Conservation (phyloP, 768 basidiomycete genomes). For the Trametes maxima region DNA sequence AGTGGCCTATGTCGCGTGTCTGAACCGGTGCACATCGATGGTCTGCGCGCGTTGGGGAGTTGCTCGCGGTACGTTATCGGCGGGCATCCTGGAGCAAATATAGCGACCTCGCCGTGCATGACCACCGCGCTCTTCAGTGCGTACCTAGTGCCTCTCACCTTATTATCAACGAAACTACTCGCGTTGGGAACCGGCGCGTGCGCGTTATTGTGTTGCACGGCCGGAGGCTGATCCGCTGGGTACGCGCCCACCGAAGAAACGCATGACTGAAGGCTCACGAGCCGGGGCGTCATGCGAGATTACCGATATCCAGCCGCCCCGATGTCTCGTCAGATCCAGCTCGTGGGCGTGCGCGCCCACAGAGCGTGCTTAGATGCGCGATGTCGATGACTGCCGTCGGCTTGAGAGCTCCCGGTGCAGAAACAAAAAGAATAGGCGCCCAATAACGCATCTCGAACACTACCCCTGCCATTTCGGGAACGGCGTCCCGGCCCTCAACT, state of each 20-base stretch:
- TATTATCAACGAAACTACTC: constrained; percentile 3
- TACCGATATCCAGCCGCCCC: constrained; percentile 4
- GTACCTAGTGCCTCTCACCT: constrained; percentile 10
- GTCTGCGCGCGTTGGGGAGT: not conserved
- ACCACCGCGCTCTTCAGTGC: constrained; percentile 3
- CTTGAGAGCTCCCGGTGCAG: constrained; percentile 11
- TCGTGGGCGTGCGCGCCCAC: not conserved
- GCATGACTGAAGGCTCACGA: constrained; percentile 1
- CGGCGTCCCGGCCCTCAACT: not conserved
- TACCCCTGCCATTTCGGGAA: constrained; percentile 15
- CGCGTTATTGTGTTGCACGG: constrained; percentile 15
- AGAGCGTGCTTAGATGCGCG: constrained; percentile 1
- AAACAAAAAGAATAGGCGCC: constrained; percentile 21
- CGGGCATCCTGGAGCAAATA: constrained; percentile 2
- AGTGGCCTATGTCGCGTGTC: not conserved
- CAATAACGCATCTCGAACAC: constrained; percentile 10
- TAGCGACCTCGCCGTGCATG: not conserved
- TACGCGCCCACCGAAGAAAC: not conserved
- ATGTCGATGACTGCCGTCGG: constrained; percentile 7
- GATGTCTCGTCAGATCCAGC: not conserved
- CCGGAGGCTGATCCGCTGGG: constrained; percentile 9
- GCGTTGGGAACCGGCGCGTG: not conserved
- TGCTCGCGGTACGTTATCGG: not conserved
- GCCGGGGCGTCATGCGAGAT: not conserved
- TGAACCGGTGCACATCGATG: not conserved